Base-by-base conservation (phyloP, 2,329 filamentous ascomycete genomes). In the Fusarium praegraminearum region DNA sequence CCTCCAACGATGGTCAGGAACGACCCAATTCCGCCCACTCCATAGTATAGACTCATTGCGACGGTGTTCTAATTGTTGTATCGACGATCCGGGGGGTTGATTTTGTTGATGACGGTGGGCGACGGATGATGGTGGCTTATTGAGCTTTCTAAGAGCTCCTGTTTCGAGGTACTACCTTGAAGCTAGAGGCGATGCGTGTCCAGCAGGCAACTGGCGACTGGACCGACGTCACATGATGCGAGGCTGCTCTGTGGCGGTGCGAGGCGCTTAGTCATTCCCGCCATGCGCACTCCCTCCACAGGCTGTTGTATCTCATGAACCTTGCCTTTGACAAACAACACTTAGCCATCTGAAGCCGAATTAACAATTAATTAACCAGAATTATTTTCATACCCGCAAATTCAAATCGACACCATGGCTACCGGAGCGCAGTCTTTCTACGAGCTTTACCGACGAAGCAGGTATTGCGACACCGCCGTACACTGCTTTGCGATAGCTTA, bases 391-490 rank as follows among this genome's bases (percentile, higher is more conserved):
- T 47, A 11, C 55, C 36, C 40, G n/a, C 30, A 35, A 44, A 56
- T 28, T 38, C 32, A 46, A 50, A 28, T 41, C 18, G 59, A 33
- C 44, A 77, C 50, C 38, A 87, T 87, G 82, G 83, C 86, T 61
- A 80, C 83, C 49, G 82, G 79, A 66, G 81, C 80, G 68, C 86
- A 88, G 79, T 86, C 86, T 35, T 90, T 87, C 85, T 99, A 98
- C 82, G 96, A 99, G 88, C 90, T 99, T 78, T 99, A 99, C 82
- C 93, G 96, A 76, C 91, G 94, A 84, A 97, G 94, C 89, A 98
- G 95, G 96, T 98, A 93, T 81, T 81, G 52, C 50, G 66, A 64
- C 67, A 58, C 69, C 72, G 73, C 73, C 71, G 67, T 70, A 62
- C 63, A 68, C 66, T 67, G 65, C 75, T 74, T 74, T 79, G 77